Evolutionary conservation across 129 eudicot species (phyloP).

Genomic region (Flaveria robusta): DNA sequence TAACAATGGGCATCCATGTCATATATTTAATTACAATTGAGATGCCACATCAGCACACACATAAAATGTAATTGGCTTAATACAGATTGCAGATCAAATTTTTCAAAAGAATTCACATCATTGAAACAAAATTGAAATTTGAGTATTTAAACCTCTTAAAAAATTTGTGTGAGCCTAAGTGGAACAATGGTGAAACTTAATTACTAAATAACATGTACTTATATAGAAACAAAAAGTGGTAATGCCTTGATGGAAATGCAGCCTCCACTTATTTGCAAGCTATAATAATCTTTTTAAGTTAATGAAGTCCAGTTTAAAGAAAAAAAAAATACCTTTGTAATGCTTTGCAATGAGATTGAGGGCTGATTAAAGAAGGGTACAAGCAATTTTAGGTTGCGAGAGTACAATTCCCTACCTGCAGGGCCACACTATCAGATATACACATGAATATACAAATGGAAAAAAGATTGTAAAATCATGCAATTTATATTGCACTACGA

Average conservation of each 20-base stretch:
- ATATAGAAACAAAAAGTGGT: constrained; percentile 3
- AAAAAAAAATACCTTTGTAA: constrained; percentile 56
- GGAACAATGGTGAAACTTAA: not conserved
- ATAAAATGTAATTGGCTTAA: not conserved
- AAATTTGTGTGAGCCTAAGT: not conserved
- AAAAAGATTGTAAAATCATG: constrained; percentile 7
- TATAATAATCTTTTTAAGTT: not conserved
- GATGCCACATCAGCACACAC: not conserved
- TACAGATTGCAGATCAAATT: not conserved
- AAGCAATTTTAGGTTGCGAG: constrained; percentile 83
- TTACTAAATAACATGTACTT: not conserved
- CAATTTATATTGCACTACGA: not conserved
- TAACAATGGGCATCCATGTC: not conserved
- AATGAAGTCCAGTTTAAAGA: constrained; percentile 14
- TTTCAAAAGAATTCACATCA: not conserved
- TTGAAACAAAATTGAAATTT: not conserved
- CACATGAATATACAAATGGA: not conserved
- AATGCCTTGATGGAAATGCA: not conserved
- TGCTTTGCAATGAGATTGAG: constrained; percentile 61
- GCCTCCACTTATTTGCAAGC: not conserved
- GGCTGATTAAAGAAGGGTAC: constrained; percentile 90
- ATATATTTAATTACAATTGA: not conserved
- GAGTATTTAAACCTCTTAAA: not conserved
- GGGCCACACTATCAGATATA: constrained; percentile 15
- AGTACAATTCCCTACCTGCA: constrained; percentile 79